Conservation (phyloP, 2,329 filamentous ascomycete species). For the Scedosporium boydii region DNA sequence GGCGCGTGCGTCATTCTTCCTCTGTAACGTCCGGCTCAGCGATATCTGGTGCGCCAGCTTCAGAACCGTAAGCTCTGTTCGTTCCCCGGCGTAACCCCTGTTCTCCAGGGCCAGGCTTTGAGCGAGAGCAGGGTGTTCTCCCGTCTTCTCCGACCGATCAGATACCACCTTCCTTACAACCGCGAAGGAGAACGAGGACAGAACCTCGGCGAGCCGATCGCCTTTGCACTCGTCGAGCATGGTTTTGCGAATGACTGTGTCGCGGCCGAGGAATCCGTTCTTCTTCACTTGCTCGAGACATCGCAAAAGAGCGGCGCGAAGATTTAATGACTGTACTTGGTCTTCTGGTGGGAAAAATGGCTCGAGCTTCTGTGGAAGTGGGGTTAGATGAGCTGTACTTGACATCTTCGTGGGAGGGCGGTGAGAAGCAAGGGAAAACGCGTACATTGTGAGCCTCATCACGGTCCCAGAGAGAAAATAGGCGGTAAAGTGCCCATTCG, state of each 20-base stretch:
- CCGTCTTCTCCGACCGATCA: conserved; percentile 26
- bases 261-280: conserved; percentile 69
- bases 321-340: conserved; percentile 80
- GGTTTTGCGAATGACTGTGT: conserved; percentile 76
- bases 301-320: conserved; percentile 75
- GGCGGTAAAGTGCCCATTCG: conserved; percentile 84
- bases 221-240: conserved; percentile 97
- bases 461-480: conserved; percentile 77
- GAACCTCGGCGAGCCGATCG: conserved; percentile 77
- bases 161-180: conserved; percentile 64
- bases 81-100: conserved; percentile 45
- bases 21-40: conserved; percentile 46
- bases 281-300: conserved; percentile 81
- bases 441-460: conserved; percentile 63
- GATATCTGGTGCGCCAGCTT: conserved; percentile 65
- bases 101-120: conserved; percentile 49
- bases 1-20: conserved; percentile 48
- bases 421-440: background rate
- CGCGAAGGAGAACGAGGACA: conserved; percentile 73
- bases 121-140: conserved; percentile 36
- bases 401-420: background rate
- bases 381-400: conserved; percentile 6
- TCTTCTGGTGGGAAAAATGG: conserved; percentile 88
- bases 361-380: conserved; percentile 60
- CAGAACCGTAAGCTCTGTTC: conserved; percentile 50